A percentile compares a stretch with the other conserved stretches of the same genome.
These are phyloP conservation scores for Trichoderma oligosporum DNA, from an alignment of 2,329 filamentous ascomycete genomes.

Conservation along the genomic window DNA sequence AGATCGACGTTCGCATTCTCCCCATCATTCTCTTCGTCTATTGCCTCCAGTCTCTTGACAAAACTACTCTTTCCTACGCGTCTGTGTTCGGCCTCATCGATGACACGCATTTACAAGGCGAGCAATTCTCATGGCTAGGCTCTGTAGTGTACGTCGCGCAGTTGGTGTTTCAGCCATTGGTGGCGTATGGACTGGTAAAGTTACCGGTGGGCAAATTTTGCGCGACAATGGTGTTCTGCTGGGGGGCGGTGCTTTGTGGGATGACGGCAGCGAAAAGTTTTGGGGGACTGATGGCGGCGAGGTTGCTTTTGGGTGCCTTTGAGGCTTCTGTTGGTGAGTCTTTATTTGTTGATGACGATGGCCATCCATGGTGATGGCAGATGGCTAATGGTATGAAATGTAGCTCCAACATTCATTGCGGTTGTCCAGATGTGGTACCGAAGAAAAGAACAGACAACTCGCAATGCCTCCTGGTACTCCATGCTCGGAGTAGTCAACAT, in stretches of 20 bases:
- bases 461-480: conserved; percentile 32
- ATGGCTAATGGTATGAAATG: neutral
- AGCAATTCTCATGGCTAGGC: conserved; percentile 63
- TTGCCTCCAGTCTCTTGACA: conserved; percentile 35
- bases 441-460: conserved; percentile 33
- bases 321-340: conserved; percentile 41
- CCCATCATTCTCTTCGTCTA: conserved; percentile 52
- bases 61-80: conserved; percentile 51
- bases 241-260: conserved; percentile 50
- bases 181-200: conserved; percentile 53
- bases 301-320: conserved; percentile 45
- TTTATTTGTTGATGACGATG: neutral
- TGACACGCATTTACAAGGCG: conserved; percentile 46
- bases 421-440: conserved; percentile 37
- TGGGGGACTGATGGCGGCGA: conserved; percentile 40
- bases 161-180: conserved; percentile 47
- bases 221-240: conserved; percentile 47
- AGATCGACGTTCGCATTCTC: conserved; percentile 49
- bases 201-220: conserved; percentile 54
- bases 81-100: conserved; percentile 59
- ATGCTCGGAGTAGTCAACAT: conserved; percentile 34
- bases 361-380: neutral
- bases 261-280: conserved; percentile 51
- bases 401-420: conserved; percentile 32
- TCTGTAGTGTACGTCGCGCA: conserved; percentile 36